Conservation (phyloP, 75 land plant species). For the Picea sitchensis region DNA sequence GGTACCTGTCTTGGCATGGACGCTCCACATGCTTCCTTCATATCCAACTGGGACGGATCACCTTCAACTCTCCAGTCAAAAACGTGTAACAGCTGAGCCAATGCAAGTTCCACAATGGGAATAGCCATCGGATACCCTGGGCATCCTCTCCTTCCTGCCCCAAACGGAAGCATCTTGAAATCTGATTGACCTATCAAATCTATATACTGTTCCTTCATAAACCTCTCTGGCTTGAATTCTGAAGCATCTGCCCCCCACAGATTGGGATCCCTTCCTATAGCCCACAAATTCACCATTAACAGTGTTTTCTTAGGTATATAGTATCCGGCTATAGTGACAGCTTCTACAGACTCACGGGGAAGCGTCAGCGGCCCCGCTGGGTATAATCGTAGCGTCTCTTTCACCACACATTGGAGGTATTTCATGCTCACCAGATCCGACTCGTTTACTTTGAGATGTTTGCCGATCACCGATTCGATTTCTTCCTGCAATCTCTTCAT, state of each 20-base stretch:
- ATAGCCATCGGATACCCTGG: not conserved
- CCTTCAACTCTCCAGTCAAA: too few relatives aligned
- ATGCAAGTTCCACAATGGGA: not conserved
- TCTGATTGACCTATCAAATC: constrained; percentile 3
- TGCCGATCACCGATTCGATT: constrained; percentile 17
- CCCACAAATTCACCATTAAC: constrained; percentile 9
- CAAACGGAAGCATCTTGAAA: not conserved
- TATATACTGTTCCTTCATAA: not conserved
- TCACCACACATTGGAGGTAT: constrained; percentile 30
- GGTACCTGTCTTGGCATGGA: too few relatives aligned
- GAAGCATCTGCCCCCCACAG: constrained; percentile 7
- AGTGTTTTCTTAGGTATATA: constrained; percentile 6
- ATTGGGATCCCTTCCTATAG: constrained; percentile 10
- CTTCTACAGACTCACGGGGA: constrained; percentile 5
- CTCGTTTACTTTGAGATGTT: constrained; percentile 19
- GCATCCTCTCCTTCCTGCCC: constrained; percentile 3
- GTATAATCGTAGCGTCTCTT: constrained; percentile 31
- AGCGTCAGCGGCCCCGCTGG: constrained; percentile 15
- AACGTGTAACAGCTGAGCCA: too few relatives aligned
- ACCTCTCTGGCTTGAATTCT: constrained; percentile 12
- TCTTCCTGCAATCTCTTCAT: constrained; percentile 16
- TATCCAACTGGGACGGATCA: too few relatives aligned
- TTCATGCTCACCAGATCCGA: constrained; percentile 20
- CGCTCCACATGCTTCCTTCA: too few relatives aligned
- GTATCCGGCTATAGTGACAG: constrained; percentile 2